Conservation (phyloP, 345 rosid species). For the Isatis tinctoria region DNA sequence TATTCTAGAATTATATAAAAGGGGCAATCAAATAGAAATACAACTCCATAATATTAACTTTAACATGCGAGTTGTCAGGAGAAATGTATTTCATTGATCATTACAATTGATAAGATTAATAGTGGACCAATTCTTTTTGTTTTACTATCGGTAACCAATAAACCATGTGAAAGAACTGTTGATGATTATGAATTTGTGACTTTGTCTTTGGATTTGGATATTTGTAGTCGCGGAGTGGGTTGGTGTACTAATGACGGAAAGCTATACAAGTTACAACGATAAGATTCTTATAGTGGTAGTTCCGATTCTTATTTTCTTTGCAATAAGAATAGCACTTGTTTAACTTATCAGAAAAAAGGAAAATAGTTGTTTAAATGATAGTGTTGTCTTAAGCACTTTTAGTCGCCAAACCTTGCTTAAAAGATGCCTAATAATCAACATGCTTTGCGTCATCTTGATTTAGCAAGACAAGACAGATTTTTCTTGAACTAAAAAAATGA, state of each 20-base stretch:
- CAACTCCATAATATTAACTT: background rate
- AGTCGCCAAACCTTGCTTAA: slow-evolving; percentile 2
- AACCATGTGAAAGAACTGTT: background rate
- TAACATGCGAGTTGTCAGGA: background rate
- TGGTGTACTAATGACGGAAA: slow-evolving; percentile 23
- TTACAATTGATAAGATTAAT: background rate
- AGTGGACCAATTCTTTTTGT: background rate
- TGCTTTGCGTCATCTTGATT: background rate
- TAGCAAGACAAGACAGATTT: background rate
- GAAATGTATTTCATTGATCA: background rate
- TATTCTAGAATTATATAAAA: background rate
- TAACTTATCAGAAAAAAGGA: background rate
- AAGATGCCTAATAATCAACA: background rate
- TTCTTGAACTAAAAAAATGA: background rate
- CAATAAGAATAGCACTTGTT: background rate
- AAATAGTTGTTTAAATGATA: background rate
- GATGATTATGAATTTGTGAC: background rate
- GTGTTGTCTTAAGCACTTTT: background rate
- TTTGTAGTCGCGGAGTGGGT: slow-evolving; percentile 17
- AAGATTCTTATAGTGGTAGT: slow-evolving; percentile 5
- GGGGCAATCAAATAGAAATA: background rate
- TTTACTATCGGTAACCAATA: background rate
- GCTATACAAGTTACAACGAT: background rate
- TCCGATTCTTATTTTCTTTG: background rate
- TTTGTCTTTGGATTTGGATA: slow-evolving; percentile 2